Evolutionary conservation across 2,329 filamentous ascomycete genomes (phyloP), one percentile per base, ranked within the genome.

Genomic region (Pyrenochaeta sp.): DNA sequence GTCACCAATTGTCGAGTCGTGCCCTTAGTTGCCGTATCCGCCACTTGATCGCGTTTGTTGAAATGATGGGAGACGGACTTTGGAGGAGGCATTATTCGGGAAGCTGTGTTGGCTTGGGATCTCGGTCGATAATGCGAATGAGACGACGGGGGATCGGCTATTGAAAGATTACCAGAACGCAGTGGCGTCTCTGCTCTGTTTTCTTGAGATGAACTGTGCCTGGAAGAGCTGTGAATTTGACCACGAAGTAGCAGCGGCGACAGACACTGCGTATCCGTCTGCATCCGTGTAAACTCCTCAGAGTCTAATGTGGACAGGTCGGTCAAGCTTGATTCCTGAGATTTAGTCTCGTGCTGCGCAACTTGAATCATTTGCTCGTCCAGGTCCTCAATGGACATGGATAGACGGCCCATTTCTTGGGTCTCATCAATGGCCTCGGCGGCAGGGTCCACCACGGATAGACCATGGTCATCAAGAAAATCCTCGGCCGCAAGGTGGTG

Each of bases 31-130:
- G 19, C 9, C 24, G 9, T 15, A 6, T 12, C 24, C 8, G 32
- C 43, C 12, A 3, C 15, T 27, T 19, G 34, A 22, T 24, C 48
- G 44, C 43, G 30, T 22, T 25, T n/a, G 43, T 46, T 28, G 25
- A 40, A 50, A 19, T 24, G 54, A 24, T 34, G 43, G 5, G 30
- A 58, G 15, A 10, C 30, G 2, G 37, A 51, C 6, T 13, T n/a
- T 3, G 44, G 55, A 12, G 65, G 57, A 5, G 67, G 65, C 55
- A 65, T 65, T 58, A 77, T 71, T 1, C 72, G 62, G 28, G 72
- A 74, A 19, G 68, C 69, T 19, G 67, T 75, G 32, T 77, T 76
- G 9, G 73, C 74, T 50, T 67, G 67, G 1, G 73, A 75, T 51
- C 47, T 67, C 1, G 71, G 71, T 37, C 72, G 66, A 36, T 64